A percentile compares a stretch with the other conserved stretches of the same genome.
Conservation (phyloP, 176 grass and related monocot genomes). For the Bonia amplexicaulis region DNA sequence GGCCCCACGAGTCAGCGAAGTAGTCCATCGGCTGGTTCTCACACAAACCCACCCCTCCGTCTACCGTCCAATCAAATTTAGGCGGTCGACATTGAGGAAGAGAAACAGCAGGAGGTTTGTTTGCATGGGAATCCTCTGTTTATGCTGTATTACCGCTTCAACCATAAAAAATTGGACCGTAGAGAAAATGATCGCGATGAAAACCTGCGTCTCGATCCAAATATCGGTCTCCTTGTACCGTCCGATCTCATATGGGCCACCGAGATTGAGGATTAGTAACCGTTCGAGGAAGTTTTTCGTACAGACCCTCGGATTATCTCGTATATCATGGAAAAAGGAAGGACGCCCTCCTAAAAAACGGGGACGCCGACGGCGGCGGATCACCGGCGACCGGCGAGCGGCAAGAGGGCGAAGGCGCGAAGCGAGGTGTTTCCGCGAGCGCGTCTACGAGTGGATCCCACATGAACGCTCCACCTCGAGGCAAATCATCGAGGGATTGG, state of each 20-base stretch:
- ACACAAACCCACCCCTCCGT: too few relatives aligned
- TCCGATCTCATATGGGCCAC: background rate
- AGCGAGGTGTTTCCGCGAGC: background rate
- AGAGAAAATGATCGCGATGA: background rate
- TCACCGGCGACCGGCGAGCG: background rate
- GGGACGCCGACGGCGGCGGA: too few relatives aligned
- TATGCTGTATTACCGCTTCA: too few relatives aligned
- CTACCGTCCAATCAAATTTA: too few relatives aligned
- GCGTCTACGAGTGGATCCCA: background rate
- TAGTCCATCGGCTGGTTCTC: too few relatives aligned
- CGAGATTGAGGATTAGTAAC: background rate
- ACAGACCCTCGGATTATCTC: background rate
- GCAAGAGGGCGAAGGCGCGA: background rate
- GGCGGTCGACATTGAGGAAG: too few relatives aligned
- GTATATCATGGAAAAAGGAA: background rate
- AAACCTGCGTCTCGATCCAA: background rate
- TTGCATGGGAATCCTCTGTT: too few relatives aligned
- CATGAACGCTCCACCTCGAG: background rate
- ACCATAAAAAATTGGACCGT: background rate
- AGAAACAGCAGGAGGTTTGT: too few relatives aligned
- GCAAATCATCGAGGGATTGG: background rate
- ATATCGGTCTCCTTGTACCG: background rate
- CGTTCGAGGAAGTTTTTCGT: background rate
- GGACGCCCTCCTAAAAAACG: too few relatives aligned
- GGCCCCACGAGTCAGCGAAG: too few relatives aligned